Percentiles rank a stretch among this genome's conserved stretches.
Evolutionary conservation across 352 stramenopile species (phyloP).

Genomic region (Globisporangium acanthophoron): DNA sequence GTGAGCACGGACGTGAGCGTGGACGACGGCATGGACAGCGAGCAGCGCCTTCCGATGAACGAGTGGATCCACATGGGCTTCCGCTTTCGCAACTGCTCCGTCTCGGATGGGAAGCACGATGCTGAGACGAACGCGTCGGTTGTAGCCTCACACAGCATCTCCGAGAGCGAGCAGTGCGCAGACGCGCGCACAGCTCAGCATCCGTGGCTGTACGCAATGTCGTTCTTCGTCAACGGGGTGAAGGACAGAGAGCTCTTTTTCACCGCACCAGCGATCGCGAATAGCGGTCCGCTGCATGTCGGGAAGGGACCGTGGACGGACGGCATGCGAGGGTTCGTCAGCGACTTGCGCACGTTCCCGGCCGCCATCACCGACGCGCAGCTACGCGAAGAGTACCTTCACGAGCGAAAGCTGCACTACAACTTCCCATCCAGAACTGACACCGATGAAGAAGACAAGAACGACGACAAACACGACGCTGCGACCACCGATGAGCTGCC

Average conservation of each 20-base stretch:
- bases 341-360: conserved; percentile 43
- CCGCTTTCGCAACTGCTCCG: conserved; percentile 58
- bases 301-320: conserved; percentile 64
- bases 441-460: background rate
- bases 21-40: conserved; percentile 59
- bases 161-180: conserved; percentile 9
- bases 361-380: conserved; percentile 21
- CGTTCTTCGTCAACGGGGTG: conserved; percentile 53
- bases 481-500: background rate
- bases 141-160: background rate
- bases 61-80: conserved; percentile 72
- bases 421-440: conserved; percentile 14
- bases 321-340: conserved; percentile 59
- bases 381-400: conserved; percentile 21
- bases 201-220: conserved; percentile 39
- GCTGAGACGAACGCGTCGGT: background rate
- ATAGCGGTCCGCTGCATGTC: conserved; percentile 58
- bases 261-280: conserved; percentile 37
- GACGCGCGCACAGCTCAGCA: conserved; percentile 1
- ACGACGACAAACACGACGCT: background rate
- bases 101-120: background rate
- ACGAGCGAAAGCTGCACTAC: conserved; percentile 18
- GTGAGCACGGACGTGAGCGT: conserved; percentile 49
- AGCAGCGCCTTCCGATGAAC: conserved; percentile 31
- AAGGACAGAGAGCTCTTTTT: conserved; percentile 47